A percentile compares a stretch with the other conserved stretches of the same genome.
phyloP scores from a whole-genome alignment of 331 rosid genomes.

The Malus hybrid region DNA sequence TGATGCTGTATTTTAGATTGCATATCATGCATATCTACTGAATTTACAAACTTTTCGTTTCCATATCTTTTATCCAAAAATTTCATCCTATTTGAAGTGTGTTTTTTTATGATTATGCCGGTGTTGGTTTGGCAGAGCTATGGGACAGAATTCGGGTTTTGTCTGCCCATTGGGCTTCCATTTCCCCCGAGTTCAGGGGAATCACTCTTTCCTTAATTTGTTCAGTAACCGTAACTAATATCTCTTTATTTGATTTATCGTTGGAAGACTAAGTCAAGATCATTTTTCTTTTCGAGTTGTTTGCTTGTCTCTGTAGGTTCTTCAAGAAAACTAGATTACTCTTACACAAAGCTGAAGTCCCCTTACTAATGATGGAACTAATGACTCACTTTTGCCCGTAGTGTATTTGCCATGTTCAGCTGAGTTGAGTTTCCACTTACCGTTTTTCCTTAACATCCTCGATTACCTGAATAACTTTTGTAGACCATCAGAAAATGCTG shows the following conservation, averaged over 20 bases:
- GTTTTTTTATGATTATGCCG: neutral
- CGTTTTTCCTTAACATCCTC: neutral
- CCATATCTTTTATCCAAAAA: neutral
- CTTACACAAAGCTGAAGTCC: neutral
- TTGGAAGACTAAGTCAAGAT: neutral
- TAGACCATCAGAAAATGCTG: neutral
- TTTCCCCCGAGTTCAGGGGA: neutral
- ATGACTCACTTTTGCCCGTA: neutral
- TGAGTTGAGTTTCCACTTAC: neutral
- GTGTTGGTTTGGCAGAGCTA: neutral
- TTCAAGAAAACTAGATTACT: conserved; percentile 1
- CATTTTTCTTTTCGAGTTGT: neutral
- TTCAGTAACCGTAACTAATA: neutral
- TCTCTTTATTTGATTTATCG: neutral
- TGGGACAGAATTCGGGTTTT: neutral
- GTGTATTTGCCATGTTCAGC: neutral
- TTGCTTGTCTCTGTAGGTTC: neutral
- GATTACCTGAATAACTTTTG: neutral
- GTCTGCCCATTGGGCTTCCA: neutral
- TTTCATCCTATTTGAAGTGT: neutral
- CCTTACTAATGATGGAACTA: neutral
- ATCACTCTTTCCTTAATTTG: no score
- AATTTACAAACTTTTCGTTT: neutral
- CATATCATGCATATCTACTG: neutral
- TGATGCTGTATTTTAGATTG: neutral